Conservation (phyloP, 2,329 filamentous ascomycete genomes). For the Cytospora leucostoma region DNA sequence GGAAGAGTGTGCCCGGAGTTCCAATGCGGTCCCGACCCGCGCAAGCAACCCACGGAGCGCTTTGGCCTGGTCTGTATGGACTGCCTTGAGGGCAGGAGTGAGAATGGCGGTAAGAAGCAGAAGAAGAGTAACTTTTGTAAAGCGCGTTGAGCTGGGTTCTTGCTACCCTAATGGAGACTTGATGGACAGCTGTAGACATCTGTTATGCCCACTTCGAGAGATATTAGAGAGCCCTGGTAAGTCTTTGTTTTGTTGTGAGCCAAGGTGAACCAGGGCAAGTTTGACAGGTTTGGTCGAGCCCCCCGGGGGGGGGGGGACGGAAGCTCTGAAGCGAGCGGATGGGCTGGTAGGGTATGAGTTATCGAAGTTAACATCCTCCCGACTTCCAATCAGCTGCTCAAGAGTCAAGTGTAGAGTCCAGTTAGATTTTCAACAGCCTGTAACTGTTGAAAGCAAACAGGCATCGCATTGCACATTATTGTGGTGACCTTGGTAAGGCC, state of each 20-base stretch:
- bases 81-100: not conserved
- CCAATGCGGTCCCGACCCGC: not conserved
- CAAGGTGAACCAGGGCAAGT: not conserved
- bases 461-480: too few species aligned
- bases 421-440: too few species aligned
- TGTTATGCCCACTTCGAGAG: not conserved
- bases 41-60: conserved; percentile 11
- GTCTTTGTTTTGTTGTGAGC: not conserved
- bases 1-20: conserved; percentile 11
- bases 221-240: not conserved
- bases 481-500: too few species aligned
- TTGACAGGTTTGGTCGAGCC: not conserved
- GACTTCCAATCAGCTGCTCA: too few species aligned
- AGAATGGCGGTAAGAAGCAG: conserved; percentile 1
- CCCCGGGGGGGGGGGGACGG: not conserved
- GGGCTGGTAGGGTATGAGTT: not conserved
- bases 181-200: not conserved
- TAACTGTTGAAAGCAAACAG: too few species aligned
- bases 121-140: conserved; percentile 14
- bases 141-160: conserved; percentile 11
- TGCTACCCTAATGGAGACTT: not conserved
- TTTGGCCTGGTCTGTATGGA: conserved; percentile 19
- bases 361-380: not conserved
- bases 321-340: not conserved
- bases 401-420: too few species aligned